A percentile compares a stretch with the other conserved stretches of the same genome.
phyloP scores from a whole-genome alignment of 805 yeast genomes.

The Alloascoidea hylecoeti region DNA sequence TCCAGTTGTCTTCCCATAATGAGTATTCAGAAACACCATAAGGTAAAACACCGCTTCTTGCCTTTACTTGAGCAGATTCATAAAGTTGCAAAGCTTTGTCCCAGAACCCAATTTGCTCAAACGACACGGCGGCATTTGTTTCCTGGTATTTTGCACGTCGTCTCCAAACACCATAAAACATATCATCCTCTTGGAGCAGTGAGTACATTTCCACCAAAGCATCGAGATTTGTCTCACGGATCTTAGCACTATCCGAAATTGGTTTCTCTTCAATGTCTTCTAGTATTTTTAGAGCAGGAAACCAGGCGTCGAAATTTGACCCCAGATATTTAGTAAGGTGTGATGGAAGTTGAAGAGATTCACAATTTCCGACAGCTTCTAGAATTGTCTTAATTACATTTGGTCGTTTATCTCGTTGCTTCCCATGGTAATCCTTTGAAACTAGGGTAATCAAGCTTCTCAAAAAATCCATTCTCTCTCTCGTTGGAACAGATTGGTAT shows the following conservation, averaged over 20 bases:
- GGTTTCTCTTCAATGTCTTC: constrained; percentile 56
- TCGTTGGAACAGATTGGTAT: constrained; percentile 55
- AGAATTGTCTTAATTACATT: constrained; percentile 77
- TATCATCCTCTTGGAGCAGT: constrained; percentile 81
- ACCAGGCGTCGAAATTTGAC: constrained; percentile 81
- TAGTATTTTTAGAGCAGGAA: constrained; percentile 70
- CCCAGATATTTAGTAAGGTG: constrained; percentile 85
- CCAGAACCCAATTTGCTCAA: constrained; percentile 93
- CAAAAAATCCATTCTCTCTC: constrained; percentile 77
- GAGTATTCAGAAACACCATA: constrained; percentile 92
- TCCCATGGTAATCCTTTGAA: constrained; percentile 84
- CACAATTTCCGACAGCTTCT: constrained; percentile 69
- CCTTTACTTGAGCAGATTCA: constrained; percentile 93
- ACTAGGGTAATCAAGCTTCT: constrained; percentile 64
- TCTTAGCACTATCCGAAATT: constrained; percentile 52
- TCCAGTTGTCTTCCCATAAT: constrained; percentile 99
- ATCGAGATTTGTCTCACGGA: constrained; percentile 77
- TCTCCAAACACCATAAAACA: constrained; percentile 97
- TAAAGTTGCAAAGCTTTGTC: constrained; percentile 86
- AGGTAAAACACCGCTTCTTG: constrained; percentile 89
- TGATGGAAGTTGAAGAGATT: constrained; percentile 76
- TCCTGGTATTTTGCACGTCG: constrained; percentile 89
- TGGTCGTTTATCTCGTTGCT: constrained; percentile 77
- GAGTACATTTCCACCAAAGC: constrained; percentile 85
- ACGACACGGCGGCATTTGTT: constrained; percentile 84